Evolutionary conservation across 306 rosid species (phyloP), one percentile per base, ranked within the genome.

Genomic region (Corylus avellana): DNA sequence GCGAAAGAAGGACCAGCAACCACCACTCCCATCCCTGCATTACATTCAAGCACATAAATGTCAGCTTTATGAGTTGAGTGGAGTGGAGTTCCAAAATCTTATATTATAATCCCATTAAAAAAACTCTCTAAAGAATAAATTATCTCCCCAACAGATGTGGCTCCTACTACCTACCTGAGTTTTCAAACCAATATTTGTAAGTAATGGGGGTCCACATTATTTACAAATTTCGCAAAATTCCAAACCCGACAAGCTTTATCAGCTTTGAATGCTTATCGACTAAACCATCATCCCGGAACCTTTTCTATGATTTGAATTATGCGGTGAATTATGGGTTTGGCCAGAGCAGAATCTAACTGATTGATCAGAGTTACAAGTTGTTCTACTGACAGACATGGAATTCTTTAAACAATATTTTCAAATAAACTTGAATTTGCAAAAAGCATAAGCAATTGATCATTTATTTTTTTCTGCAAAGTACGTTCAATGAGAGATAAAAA

Each of bases 1-100:
- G 75, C 79, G 59, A 62, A 86, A 63, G 81, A 78, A 75, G 56
- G 57, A 42, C 92, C 86, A 86, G 72, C 90, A 89, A n/a, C 81
- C 11, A 74, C 78, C 84, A 32, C 85, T 86, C 77, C 78, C 88
- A 47, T 62, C 84, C 84, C 92, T 89, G 86, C 84, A 78, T 78
- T 70, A 51, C 74, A 82, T 68, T 48, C 73, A 75, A 32, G 20
- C 35, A 22, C 10, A 37, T 17, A 51, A 42, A 77, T 49, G 3
- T 73, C 53, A 79, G 54, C 2, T 74, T 39, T 22, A 29, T 32
- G 35, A 32, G 35, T 32, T 5, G 1, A 7, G 46, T 42, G 1
- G 7, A 42, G 8, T 42, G 46, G 46, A 5, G 8, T 42, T 7
- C 7, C 46, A 5, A 6, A 5, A 42, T 42, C 1, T 42, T 42